Evolutionary conservation across 2,329 filamentous ascomycete species (phyloP).

Genomic region (Stagonosporopsis vannaccii): DNA sequence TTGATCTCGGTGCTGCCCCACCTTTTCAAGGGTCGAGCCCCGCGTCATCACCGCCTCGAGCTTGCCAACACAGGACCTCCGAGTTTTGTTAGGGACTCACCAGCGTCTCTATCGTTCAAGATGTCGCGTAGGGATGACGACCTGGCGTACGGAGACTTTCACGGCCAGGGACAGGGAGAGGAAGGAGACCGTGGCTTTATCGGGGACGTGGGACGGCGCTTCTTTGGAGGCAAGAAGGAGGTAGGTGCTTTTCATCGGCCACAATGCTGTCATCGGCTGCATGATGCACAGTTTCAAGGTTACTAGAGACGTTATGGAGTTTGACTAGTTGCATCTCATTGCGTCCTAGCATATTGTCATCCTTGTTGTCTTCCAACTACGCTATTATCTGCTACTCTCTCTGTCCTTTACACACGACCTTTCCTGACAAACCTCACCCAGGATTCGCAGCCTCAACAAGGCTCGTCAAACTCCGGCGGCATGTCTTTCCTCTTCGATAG

Average conservation of each 20-base stretch:
- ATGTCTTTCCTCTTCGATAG: constrained; percentile 62
- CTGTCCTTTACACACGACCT: constrained; percentile 11
- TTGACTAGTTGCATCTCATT: constrained; percentile 22
- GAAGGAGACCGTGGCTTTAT: constrained; percentile 60
- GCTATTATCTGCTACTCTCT: constrained; percentile 8
- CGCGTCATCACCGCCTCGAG: constrained; percentile 16
- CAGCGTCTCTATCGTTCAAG: not conserved
- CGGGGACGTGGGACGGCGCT: constrained; percentile 60
- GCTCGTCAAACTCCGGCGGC: constrained; percentile 38
- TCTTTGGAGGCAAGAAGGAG: constrained; percentile 45
- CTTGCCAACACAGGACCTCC: not conserved
- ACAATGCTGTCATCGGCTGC: constrained; percentile 29
- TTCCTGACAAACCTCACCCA: constrained; percentile 21
- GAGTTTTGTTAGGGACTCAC: not conserved
- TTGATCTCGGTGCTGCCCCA: constrained; percentile 9
- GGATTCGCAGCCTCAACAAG: constrained; percentile 37
- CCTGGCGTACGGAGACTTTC: constrained; percentile 64
- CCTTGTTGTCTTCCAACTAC: constrained; percentile 7
- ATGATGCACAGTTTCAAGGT: constrained; percentile 20
- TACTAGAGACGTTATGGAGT: constrained; percentile 20
- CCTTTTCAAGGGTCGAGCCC: constrained; percentile 8
- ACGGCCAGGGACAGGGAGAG: constrained; percentile 48
- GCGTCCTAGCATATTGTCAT: constrained; percentile 15
- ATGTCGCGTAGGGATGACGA: constrained; percentile 56
- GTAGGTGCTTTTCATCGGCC: constrained; percentile 31